Evolutionary conservation across 192 early-diverging fungal species (phyloP), one percentile per base, ranked within the genome.

Genomic region (Coemansia sp.): DNA sequence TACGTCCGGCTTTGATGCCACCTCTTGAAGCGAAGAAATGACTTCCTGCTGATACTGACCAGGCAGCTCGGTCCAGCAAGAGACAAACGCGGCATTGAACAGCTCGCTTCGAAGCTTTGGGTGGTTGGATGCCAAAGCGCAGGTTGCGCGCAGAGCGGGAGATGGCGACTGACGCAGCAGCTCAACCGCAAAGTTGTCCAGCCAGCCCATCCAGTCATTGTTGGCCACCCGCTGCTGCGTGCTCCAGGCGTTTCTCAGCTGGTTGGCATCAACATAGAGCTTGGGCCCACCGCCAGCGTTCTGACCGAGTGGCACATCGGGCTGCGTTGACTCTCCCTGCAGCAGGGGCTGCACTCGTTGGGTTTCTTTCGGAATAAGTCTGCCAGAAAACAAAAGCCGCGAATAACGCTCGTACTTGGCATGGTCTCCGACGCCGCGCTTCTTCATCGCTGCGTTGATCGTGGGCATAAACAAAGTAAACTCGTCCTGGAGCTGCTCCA

Each of bases 131-230:
- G 95, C 94, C 67, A 99, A 84, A 59, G 83, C 80, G 2, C 91
- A 88, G 68, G 95, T 97, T 0, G 97, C 94, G 40, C 97, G 85
- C 30, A 99, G 85, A 10, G 97, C 91, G 45, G 94, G 93, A 2
- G 94, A 96, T 4, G 97, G 94, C n/a, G 97, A 97, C 70, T 99
- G 94, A 73, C 93, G 92, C 40, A 99, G 75, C 63, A 99, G 85
- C 72, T 97, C 94, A 36, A 94, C 86, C 51, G 91, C 92, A 60
- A 99, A 87, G 34, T 90, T 83, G 36, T 90, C 78, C 60, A 99
- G 94, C 97, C 97, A 99, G 67, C 94, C 93, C 33, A 87, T 75
- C 97, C 97, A 99, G 71, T 96, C 95, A 62, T 96, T 94, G 60
- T 89, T 91, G 3, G 66, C 51, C 54, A 48, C 30, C 36, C 52